Evolutionary conservation across 78 protist species (phyloP), one percentile per base, ranked within the genome.

Genomic region (Isochrysis galbana): DNA sequence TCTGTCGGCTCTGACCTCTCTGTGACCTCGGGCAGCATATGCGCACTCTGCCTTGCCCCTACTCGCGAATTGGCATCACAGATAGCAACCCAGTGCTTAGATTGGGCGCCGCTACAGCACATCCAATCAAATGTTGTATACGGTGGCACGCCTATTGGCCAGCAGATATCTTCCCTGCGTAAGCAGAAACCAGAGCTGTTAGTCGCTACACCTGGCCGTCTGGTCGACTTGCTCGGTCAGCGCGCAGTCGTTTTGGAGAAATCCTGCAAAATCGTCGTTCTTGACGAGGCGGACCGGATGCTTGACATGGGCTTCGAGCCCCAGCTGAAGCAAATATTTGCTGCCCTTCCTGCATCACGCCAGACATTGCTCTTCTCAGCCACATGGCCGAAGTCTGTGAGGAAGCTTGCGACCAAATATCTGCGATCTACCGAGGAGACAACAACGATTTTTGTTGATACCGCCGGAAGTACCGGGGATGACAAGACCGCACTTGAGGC

Each of bases 251-350:
- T 4, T 36, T 54, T 80, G 23, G 86, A 34, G 5, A 25, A 5
- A 10, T 17, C 32, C 42, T n/a, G 55, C 54, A 0, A 42, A n/a
- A 86, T 78, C 51, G 90, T 96, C 36, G 98, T 96, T 54, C 80
- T 97, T 38, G 98, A 97, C 91, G 98, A 97, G 90, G 98, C 98
- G 21, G 98, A 97, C 91, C 80, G 94, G 69, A 97, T 97, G 98
- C 96, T 97, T 46, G 98, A 97, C 83, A 46, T 96, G 90, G 98
- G 98, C 48, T 97, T 97, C 47, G 92, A 77, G 92, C 87, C 92
- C 72, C 92, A 89, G 92, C 38, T 77, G 25, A 10, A 25, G 72
- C 10, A 10, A 22, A 11, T 44, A 21, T 44, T 80, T 42, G 69
- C 32, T 1, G 70, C 2, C 72, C n/a, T 72, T 48, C 84, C 92